These are phyloP conservation scores for Setomelanomma holmii DNA, from an alignment of 2,329 filamentous ascomycete species.

Conservation along the genomic window DNA sequence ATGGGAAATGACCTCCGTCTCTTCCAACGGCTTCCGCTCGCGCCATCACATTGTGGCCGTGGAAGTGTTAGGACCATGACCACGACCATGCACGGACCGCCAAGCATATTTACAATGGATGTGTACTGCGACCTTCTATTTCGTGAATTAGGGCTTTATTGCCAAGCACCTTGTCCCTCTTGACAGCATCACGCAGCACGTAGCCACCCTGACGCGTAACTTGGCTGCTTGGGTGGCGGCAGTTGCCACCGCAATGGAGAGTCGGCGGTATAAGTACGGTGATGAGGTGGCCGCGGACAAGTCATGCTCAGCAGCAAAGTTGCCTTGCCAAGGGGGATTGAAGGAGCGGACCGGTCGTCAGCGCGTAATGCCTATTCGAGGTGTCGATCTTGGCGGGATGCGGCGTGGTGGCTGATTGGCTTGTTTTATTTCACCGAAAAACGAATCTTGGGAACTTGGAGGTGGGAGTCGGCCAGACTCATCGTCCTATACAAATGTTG, in stretches of 20 bases:
- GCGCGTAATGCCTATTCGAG: not conserved
- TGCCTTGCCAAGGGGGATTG: not conserved
- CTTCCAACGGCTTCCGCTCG: not conserved
- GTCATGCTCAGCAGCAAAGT: not conserved
- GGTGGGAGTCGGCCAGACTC: not conserved
- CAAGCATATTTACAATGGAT: not conserved
- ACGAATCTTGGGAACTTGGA: not conserved
- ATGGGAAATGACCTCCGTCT: slow-evolving; percentile 2
- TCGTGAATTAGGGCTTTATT: not conserved
- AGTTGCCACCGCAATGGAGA: not conserved
- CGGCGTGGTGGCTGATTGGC: slow-evolving; percentile 1
- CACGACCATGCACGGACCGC: not conserved
- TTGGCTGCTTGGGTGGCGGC: not conserved
- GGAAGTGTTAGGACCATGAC: not conserved
- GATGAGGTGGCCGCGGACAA: not conserved
- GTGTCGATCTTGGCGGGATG: slow-evolving; percentile 3
- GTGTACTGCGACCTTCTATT: not conserved
- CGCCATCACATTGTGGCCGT: not conserved
- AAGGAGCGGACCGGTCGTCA: not conserved
- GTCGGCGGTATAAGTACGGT: not conserved
- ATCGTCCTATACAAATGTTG: not conserved
- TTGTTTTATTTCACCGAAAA: not conserved
- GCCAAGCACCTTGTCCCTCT: not conserved
- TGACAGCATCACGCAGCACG: not conserved
- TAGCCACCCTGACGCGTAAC: slow-evolving; percentile 1